Conservation (phyloP, 2,329 filamentous ascomycete genomes). For the Dendrostoma leiphaemia region DNA sequence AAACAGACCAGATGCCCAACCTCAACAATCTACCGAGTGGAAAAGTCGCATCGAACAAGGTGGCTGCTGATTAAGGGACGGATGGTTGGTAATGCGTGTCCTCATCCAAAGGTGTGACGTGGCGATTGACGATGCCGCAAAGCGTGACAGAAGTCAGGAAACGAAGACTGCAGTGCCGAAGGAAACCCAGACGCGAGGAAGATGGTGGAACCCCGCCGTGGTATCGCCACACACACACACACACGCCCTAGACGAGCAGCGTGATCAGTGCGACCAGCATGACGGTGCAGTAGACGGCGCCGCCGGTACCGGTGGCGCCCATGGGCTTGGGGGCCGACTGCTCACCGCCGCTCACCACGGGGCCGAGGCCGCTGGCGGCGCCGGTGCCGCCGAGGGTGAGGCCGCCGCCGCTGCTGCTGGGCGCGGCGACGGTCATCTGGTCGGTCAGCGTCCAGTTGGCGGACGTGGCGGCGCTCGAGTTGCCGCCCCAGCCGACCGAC, state of each 20-base stretch:
- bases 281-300: conserved; percentile 31
- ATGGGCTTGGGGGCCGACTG: conserved; percentile 29
- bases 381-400: conserved; percentile 18
- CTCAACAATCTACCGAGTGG: no score
- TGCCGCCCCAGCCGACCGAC: neutral
- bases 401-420: conserved; percentile 20
- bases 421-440: conserved; percentile 31
- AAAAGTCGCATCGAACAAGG: no score
- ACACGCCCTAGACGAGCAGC: conserved; percentile 29
- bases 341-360: conserved; percentile 31
- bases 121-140: no score
- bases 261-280: conserved; percentile 35
- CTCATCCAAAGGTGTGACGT: no score
- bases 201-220: no score
- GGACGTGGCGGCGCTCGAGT: neutral
- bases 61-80: no score
- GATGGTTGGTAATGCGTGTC: no score
- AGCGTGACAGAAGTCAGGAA: no score
- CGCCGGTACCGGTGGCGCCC: conserved; percentile 29
- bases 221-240: no score
- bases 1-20: no score
- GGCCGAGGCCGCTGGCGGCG: conserved; percentile 18
- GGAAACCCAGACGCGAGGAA: no score
- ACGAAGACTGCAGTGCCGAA: no score
- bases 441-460: conserved; percentile 22